A percentile compares a stretch with the other conserved stretches of the same genome.
These are phyloP conservation scores for Avena atlantica DNA, from an alignment of 176 grass and related monocot species.

Conservation along the genomic window DNA sequence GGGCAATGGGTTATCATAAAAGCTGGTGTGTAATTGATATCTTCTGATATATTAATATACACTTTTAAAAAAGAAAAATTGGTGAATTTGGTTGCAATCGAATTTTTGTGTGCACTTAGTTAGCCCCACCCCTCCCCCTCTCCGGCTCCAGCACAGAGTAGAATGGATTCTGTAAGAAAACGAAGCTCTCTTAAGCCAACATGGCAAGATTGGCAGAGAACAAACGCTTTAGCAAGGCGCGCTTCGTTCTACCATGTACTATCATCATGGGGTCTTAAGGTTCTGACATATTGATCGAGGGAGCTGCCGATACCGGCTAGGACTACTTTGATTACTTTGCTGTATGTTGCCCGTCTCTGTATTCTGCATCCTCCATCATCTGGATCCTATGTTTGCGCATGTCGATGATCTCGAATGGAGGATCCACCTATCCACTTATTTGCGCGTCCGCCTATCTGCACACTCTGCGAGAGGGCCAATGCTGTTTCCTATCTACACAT, in stretches of 20 bases:
- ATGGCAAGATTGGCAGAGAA: too few species aligned
- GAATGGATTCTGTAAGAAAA: too few species aligned
- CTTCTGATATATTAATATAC: too few species aligned
- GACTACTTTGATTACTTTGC: background rate
- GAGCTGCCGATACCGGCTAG: background rate
- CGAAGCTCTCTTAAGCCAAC: too few species aligned
- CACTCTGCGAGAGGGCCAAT: background rate
- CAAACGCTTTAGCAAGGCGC: too few species aligned
- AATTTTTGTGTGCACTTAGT: too few species aligned
- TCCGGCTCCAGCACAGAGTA: too few species aligned
- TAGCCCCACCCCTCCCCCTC: too few species aligned
- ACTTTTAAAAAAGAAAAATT: too few species aligned
- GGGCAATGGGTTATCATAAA: too few species aligned
- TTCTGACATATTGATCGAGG: background rate
- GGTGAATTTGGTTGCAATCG: too few species aligned
- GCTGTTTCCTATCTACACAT: constrained; percentile 11
- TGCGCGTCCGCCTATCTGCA: background rate
- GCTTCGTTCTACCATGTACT: background rate
- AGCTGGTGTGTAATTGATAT: too few species aligned
- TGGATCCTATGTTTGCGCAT: background rate
- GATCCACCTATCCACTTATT: background rate
- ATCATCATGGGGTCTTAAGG: background rate
- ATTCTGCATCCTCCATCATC: background rate
- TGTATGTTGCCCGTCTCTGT: background rate
- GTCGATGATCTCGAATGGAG: background rate